A percentile compares a stretch with the other conserved stretches of the same genome.
phyloP scores from a whole-genome alignment of 2,329 filamentous ascomycete genomes.

The Coleophoma crateriformis region DNA sequence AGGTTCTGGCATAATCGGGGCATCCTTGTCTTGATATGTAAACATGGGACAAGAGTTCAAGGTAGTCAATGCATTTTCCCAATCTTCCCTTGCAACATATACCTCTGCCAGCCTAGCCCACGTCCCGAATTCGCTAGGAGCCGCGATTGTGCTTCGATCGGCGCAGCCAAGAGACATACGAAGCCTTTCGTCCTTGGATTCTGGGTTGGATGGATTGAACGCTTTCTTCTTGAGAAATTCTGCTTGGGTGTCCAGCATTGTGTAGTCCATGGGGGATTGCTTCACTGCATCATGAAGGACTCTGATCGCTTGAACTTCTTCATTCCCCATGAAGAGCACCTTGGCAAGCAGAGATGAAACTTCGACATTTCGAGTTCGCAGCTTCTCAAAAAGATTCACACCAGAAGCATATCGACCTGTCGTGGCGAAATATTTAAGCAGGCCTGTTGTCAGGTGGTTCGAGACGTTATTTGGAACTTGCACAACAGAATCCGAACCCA shows the following conservation, averaged over 20 bases:
- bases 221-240: constrained; percentile 88
- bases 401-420: constrained; percentile 92
- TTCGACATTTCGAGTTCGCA: constrained; percentile 84
- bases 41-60: constrained; percentile 99
- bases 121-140: constrained; percentile 93
- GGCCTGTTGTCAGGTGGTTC: constrained; percentile 90
- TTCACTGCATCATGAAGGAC: constrained; percentile 83
- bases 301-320: constrained; percentile 92
- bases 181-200: constrained; percentile 60
- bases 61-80: constrained; percentile 91
- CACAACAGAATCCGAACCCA: constrained; percentile 94
- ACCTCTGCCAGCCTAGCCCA: constrained; percentile 93
- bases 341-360: constrained; percentile 89
- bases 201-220: constrained; percentile 43
- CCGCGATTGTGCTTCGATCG: constrained; percentile 89
- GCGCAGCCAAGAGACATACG: constrained; percentile 89
- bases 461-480: constrained; percentile 96
- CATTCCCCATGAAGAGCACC: constrained; percentile 89
- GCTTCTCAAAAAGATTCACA: constrained; percentile 96
- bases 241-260: constrained; percentile 90
- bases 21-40: constrained; percentile 97
- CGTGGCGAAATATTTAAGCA: constrained; percentile 91
- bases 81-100: constrained; percentile 90
- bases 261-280: constrained; percentile 95
- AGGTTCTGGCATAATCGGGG: constrained; percentile 89